These are phyloP conservation scores for Zymoseptoria pseudotritici DNA, from an alignment of 2,329 filamentous ascomycete species.

Conservation along the genomic window DNA sequence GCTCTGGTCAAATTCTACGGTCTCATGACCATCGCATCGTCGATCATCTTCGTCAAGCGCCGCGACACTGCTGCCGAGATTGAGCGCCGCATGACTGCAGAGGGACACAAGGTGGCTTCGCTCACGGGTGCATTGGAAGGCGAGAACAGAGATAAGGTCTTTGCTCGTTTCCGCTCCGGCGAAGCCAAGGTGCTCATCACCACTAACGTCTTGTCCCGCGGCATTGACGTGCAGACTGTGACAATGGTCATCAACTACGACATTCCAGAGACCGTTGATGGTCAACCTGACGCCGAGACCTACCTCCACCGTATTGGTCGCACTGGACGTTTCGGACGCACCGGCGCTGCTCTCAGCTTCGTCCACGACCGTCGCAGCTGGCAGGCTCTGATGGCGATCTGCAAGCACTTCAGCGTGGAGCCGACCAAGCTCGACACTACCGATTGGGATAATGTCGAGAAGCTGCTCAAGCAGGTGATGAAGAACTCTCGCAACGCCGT, in stretches of 20 bases:
- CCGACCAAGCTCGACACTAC: conserved; percentile 73
- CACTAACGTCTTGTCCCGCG: conserved; percentile 91
- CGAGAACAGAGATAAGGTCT: conserved; percentile 69
- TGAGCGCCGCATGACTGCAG: conserved; percentile 72
- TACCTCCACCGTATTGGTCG: conserved; percentile 97
- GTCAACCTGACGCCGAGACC: conserved; percentile 78
- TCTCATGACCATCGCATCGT: conserved; percentile 91
- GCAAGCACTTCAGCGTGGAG: conserved; percentile 69
- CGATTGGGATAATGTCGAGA: conserved; percentile 88
- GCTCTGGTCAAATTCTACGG: conserved; percentile 89
- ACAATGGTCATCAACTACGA: conserved; percentile 98
- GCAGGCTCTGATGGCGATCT: conserved; percentile 71
- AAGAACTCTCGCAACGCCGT: conserved; percentile 43
- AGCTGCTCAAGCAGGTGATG: conserved; percentile 72
- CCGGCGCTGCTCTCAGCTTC: conserved; percentile 92
- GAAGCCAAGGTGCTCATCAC: conserved; percentile 94
- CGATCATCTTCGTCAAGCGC: conserved; percentile 97
- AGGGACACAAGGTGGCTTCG: conserved; percentile 87
- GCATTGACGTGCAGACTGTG: conserved; percentile 85
- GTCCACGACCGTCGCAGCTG: conserved; percentile 81
- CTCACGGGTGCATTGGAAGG: conserved; percentile 86
- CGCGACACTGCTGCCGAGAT: conserved; percentile 81
- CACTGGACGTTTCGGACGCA: conserved; percentile 91
- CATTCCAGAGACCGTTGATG: conserved; percentile 50
- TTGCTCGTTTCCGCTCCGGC: conserved; percentile 79